Evolutionary conservation across 805 yeast species (phyloP).

Genomic region (Zygotorulaspora chibaensis): DNA sequence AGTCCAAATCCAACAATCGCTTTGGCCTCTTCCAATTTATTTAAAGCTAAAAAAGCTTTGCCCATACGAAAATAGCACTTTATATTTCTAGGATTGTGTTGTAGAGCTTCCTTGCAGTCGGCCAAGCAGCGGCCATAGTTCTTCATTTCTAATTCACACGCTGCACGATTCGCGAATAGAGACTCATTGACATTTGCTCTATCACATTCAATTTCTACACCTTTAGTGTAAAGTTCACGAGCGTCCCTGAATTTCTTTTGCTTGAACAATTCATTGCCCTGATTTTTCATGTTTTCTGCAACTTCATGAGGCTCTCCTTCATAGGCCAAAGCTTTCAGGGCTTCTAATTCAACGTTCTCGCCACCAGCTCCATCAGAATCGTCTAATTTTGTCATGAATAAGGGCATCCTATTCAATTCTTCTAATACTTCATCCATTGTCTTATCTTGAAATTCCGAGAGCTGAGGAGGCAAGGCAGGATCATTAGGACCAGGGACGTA

Average conservation of each 20-base stretch:
- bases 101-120: conserved; percentile 72
- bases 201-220: conserved; percentile 64
- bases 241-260: conserved; percentile 72
- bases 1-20: conserved; percentile 64
- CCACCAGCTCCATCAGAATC: conserved; percentile 75
- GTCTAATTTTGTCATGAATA: conserved; percentile 87
- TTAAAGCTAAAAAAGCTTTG: conserved; percentile 68
- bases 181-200: conserved; percentile 54
- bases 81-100: conserved; percentile 59
- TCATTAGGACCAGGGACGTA: conserved; percentile 52
- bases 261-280: conserved; percentile 86
- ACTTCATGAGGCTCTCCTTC: conserved; percentile 95
- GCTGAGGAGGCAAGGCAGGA: conserved; percentile 78
- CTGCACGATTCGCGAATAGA: conserved; percentile 78
- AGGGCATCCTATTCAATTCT: conserved; percentile 81
- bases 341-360: conserved; percentile 72
- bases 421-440: conserved; percentile 69
- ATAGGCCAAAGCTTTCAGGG: conserved; percentile 83
- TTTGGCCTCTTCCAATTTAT: conserved; percentile 65
- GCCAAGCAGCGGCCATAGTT: conserved; percentile 83
- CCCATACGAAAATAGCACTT: conserved; percentile 87
- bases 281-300: conserved; percentile 83
- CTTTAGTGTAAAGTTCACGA: conserved; percentile 71
- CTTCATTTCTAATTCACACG: conserved; percentile 79
- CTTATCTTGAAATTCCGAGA: conserved; percentile 57